Evolutionary conservation across 2,329 filamentous ascomycete genomes (phyloP), one percentile per base, ranked within the genome.

Genomic region (Lizonia empirigonia): DNA sequence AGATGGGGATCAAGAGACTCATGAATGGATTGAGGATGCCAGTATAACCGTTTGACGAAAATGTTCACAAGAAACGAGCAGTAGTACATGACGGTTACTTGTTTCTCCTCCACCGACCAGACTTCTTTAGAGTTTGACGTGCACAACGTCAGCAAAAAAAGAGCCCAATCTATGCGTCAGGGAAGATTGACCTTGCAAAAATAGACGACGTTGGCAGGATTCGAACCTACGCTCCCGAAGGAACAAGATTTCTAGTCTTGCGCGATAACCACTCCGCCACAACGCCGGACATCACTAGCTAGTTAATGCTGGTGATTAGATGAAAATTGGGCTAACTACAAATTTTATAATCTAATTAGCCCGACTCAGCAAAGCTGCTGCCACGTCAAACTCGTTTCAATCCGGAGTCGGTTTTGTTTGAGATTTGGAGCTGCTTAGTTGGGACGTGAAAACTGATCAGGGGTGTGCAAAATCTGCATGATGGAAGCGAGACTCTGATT

Each of bases 161-260:
- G 15, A 16, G 27, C n/a, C n/a, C n/a, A n/a, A n/a, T n/a, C n/a
- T n/a, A n/a, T n/a, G n/a, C n/a, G n/a, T n/a, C n/a, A n/a, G n/a
- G n/a, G n/a, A n/a, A n/a, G n/a, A n/a, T n/a, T n/a, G n/a, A n/a
- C n/a, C n/a, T n/a, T n/a, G n/a, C n/a, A n/a, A 65, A 66, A 69
- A 69, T 64, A 40, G 44, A 47, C 69, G 68, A 72, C 69, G 68
- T 68, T 56, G 63, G 67, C 69, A 63, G 65, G 69, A 73, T 67
- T 73, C 68, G 70, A 73, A 73, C 70, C 64, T 63, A 66, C 69
- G 70, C 70, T 73, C 70, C 70, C 69, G 69, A 73, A 71, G 70
- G 70, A 73, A 73, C 66, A 73, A 71, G 70, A 70, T 72, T 72
- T 72, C 70, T 72, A 73, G 70, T 70, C 70, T 71, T 73, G 67